Evolutionary conservation across 2,329 filamentous ascomycete genomes (phyloP).

Genomic region (Botryosphaeria dothidea): DNA sequence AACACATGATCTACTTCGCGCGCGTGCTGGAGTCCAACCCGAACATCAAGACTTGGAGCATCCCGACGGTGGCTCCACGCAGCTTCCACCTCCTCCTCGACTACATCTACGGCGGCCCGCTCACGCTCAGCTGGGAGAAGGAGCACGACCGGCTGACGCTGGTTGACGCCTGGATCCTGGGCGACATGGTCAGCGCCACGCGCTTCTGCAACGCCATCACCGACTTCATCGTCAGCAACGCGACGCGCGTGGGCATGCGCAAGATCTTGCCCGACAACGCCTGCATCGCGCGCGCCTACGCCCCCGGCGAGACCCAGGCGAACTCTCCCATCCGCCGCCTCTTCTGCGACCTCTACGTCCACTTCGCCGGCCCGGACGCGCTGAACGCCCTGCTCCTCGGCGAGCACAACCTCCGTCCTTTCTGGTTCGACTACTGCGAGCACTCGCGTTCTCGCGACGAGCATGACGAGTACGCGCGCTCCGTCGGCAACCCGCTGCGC

Average conservation of each 20-base stretch:
- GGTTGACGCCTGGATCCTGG: neutral
- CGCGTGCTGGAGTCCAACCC: neutral
- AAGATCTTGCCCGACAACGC: neutral
- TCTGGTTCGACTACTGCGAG: neutral
- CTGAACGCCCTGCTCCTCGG: neutral
- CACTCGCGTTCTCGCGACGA: neutral
- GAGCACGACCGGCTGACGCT: neutral
- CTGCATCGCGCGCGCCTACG: neutral
- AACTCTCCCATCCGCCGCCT: neutral
- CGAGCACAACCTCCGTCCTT: neutral
- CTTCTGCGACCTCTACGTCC: conserved; percentile 5
- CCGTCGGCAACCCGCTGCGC: neutral
- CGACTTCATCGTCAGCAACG: neutral
- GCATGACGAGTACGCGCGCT: neutral
- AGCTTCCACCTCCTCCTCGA: neutral
- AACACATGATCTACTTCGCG: neutral
- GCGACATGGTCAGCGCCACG: neutral
- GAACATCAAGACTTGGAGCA: neutral
- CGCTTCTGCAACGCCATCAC: neutral
- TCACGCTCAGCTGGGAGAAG: neutral
- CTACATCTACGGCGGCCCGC: neutral
- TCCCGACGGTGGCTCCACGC: neutral
- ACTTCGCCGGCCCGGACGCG: neutral
- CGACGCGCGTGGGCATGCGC: neutral
- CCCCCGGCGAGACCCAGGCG: neutral